Conservation (phyloP, 345 rosid genomes). For the Murraya paniculata region DNA sequence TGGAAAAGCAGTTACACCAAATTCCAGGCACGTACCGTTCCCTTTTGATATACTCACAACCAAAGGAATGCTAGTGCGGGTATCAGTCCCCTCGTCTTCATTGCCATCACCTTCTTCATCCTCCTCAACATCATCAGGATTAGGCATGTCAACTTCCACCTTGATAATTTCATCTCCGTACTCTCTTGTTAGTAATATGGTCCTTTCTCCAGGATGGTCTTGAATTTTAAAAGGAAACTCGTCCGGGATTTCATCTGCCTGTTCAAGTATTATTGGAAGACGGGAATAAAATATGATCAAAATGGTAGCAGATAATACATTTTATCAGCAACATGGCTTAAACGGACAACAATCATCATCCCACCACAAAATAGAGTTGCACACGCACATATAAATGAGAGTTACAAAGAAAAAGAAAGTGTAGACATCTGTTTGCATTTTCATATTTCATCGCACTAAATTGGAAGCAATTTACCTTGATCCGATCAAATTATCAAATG, state of each 20-base stretch:
- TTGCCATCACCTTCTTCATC: conserved; percentile 25
- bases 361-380: neutral
- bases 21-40: conserved; percentile 41
- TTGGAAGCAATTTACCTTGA: neutral
- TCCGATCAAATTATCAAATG: neutral
- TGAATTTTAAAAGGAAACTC: conserved; percentile 54
- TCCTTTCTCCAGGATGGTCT: conserved; percentile 59
- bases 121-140: conserved; percentile 16
- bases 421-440: neutral
- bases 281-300: neutral
- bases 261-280: neutral
- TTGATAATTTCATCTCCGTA: conserved; percentile 45
- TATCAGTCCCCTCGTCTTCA: conserved; percentile 8
- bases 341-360: neutral
- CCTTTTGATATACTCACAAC: conserved; percentile 48
- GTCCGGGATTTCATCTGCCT: conserved; percentile 35
- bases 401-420: neutral
- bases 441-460: neutral
- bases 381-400: neutral
- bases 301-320: neutral
- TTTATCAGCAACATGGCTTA: neutral
- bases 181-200: conserved; percentile 37
- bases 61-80: conserved; percentile 36
- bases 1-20: conserved; percentile 45
- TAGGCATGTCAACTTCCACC: conserved; percentile 49